Conservation (phyloP, 2,329 filamentous ascomycete species). For the Cladosporium sp. region DNA sequence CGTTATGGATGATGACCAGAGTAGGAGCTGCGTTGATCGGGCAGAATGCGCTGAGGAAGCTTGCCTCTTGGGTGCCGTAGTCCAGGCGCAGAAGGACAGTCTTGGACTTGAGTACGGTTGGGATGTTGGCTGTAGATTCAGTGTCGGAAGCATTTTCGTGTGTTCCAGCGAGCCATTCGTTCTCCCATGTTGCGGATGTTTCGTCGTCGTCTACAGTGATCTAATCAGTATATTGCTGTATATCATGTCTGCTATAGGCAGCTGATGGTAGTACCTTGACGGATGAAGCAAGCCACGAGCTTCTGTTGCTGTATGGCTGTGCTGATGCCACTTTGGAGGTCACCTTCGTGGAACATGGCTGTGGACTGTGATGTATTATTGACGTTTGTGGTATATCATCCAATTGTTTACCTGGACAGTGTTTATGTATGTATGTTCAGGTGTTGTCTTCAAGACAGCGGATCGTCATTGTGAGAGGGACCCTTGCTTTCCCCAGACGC, state of each 20-base stretch:
- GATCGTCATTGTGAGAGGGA: background rate
- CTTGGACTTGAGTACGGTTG: conserved; percentile 37
- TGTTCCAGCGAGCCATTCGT: conserved; percentile 31
- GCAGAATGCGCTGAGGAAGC: conserved; percentile 78
- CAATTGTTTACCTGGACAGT: background rate
- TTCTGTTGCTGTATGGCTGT: conserved; percentile 73
- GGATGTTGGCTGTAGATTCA: conserved; percentile 51
- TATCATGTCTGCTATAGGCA: background rate
- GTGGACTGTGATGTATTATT: background rate
- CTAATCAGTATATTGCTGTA: background rate
- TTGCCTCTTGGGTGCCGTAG: conserved; percentile 76
- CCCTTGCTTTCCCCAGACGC: conserved; percentile 6
- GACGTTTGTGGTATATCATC: background rate
- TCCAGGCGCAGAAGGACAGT: conserved; percentile 70
- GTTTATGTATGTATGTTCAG: background rate
- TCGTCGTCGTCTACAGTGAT: conserved; percentile 57
- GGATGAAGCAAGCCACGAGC: conserved; percentile 81
- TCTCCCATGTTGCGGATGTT: conserved; percentile 58
- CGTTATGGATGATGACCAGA: conserved; percentile 73
- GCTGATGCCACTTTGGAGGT: conserved; percentile 76
- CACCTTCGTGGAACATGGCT: conserved; percentile 78
- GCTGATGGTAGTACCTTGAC: conserved; percentile 32
- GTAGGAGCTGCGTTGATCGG: conserved; percentile 77
- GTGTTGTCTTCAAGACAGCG: background rate
- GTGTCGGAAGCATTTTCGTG: conserved; percentile 19